phyloP scores from a whole-genome alignment of 129 eudicot species.

The Solidago caesia region DNA sequence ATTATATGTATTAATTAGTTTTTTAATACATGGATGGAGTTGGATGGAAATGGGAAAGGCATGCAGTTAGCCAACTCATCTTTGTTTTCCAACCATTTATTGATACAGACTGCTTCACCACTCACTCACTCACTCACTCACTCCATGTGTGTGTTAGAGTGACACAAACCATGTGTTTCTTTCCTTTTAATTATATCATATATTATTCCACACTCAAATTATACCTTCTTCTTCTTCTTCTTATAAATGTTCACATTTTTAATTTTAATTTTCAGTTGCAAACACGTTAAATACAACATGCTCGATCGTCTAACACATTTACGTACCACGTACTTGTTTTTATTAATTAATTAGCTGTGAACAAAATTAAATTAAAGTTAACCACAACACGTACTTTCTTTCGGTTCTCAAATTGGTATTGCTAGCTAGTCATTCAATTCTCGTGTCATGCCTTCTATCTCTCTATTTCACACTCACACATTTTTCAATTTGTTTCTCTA shows the following conservation, averaged over 20 bases:
- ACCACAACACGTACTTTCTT: conserved; percentile 40
- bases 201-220: conserved; percentile 34
- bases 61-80: conserved; percentile 46
- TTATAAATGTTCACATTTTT: conserved; percentile 6
- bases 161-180: conserved; percentile 40
- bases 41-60: conserved; percentile 45
- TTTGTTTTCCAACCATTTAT: conserved; percentile 46
- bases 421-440: conserved; percentile 38
- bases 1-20: neutral
- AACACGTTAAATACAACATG: conserved; percentile 30
- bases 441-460: conserved; percentile 30
- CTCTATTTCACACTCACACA: conserved; percentile 21
- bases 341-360: neutral
- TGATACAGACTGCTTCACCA: conserved; percentile 43
- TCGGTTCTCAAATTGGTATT: conserved; percentile 43
- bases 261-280: conserved; percentile 15
- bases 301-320: neutral
- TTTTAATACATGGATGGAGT: conserved; percentile 34
- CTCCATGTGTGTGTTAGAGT: conserved; percentile 42
- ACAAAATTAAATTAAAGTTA: conserved; percentile 37
- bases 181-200: neutral
- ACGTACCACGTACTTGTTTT: neutral
- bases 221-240: conserved; percentile 15
- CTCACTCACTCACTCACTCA: conserved; percentile 48
- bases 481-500: neutral